Evolutionary conservation across 2,329 filamentous ascomycete species (phyloP), one percentile per base, ranked within the genome.

Genomic region (Claviceps purpurea): DNA sequence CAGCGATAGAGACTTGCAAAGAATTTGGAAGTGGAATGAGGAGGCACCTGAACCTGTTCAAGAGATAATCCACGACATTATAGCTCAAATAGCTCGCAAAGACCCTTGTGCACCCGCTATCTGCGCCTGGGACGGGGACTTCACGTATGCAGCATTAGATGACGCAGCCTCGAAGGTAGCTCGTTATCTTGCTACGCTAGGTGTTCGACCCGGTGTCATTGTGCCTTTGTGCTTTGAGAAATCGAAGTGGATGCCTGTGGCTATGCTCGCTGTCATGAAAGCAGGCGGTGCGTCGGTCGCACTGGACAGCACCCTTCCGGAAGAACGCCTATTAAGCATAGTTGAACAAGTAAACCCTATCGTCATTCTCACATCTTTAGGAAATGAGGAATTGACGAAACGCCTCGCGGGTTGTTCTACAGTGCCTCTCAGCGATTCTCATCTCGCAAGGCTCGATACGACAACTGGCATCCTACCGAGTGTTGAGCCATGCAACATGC

Each of bases 201-300:
- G 61, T 11, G 55, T 67, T 20, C 47, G 53, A n/a, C 55, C 56
- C 1, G 64, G 58, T 22, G 50, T 44, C 0, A 37, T 63, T 7
- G 59, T 67, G 11, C 64, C 64, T 1, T 53, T 68, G n/a, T 64
- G 58, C 42, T 68, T 69, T 47, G 64, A 66, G 30, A 69, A 68
- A 54, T 68, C 65, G 2, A 58, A 56, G 41, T 68, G 62, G 62
- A 59, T 58, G 1, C 46, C 59, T 8, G 60, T 68, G 2, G 60
- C 62, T 1, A 61, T 66, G 55, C 54, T 69, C 10, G 65, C 56
- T 4, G 60, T 68, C 0, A 52, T 70, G 38, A 68, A 66, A 51
- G 61, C 65, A 40, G 66, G 65, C 11, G 63, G 50, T 20, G 56
- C 55, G 4, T 55, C 49, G 1, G 54, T 60, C 3, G 44, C 52